Percentiles rank a stretch among this genome's conserved stretches.
phyloP scores from a whole-genome alignment of 257 asterid species.

The Przewalskia tangutica region DNA sequence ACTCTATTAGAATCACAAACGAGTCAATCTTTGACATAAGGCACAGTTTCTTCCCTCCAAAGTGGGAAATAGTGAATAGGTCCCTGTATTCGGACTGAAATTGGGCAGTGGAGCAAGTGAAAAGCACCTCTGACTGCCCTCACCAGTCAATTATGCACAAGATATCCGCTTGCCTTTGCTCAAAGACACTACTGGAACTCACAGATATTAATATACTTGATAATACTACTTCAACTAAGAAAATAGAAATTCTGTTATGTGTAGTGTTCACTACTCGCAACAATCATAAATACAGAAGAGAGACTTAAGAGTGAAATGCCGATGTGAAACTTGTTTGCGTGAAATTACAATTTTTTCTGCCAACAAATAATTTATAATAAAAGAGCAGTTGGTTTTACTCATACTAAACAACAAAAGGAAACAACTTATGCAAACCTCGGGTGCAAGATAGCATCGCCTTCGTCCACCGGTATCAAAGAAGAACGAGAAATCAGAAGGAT shows the following conservation, averaged over 20 bases:
- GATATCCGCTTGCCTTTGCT: not conserved
- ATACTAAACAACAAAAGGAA: not conserved
- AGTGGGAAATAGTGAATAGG: not conserved
- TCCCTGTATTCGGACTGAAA: not conserved
- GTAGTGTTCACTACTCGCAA: not conserved
- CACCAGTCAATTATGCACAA: not conserved
- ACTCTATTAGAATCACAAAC: not conserved
- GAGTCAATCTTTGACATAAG: not conserved
- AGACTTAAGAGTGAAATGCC: not conserved
- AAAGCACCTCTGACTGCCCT: not conserved
- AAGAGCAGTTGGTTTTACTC: not conserved
- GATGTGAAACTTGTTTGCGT: not conserved
- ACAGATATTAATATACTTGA: not conserved
- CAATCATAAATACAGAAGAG: not conserved
- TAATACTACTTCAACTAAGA: not conserved
- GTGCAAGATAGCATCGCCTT: conserved; percentile 98
- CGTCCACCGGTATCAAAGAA: conserved; percentile 99
- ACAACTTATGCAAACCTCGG: conserved; percentile 59
- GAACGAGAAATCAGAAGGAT: conserved; percentile 97
- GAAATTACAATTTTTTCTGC: not conserved
- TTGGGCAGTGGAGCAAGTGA: not conserved
- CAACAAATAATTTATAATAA: not conserved
- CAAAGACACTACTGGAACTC: not conserved
- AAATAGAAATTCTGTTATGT: not conserved
- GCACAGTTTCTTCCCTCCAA: not conserved